A percentile compares a stretch with the other conserved stretches of the same genome.
Evolutionary conservation across 75 land plant genomes (phyloP).

Genomic region (Pinus albicaulis): DNA sequence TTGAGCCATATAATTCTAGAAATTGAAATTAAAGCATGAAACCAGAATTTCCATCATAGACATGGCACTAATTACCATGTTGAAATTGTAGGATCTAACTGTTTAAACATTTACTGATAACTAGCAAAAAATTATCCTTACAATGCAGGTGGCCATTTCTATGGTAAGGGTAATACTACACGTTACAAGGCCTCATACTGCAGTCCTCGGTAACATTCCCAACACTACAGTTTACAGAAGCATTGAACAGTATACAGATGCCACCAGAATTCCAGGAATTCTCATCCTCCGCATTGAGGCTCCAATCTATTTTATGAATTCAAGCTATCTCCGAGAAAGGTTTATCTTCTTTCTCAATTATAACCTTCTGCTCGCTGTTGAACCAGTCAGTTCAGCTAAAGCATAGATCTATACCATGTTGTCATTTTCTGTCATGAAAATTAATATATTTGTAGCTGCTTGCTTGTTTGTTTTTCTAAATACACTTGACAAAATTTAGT

Average conservation of each 20-base stretch:
- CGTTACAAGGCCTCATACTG: slow-evolving; percentile 70
- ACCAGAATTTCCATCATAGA: no score
- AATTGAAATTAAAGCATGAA: no score
- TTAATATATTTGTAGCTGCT: no score
- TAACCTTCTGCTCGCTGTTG: neutral
- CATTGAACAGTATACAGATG: slow-evolving; percentile 50
- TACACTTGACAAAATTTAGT: no score
- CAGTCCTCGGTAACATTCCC: slow-evolving; percentile 73
- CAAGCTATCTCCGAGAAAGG: slow-evolving; percentile 67
- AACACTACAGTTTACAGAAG: slow-evolving; percentile 56
- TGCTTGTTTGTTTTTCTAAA: no score
- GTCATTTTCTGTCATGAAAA: no score
- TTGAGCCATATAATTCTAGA: no score
- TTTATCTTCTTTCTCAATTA: slow-evolving; percentile 8
- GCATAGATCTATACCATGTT: no score
- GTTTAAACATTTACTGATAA: neutral
- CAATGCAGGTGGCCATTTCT: slow-evolving; percentile 65
- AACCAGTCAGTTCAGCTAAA: no score
- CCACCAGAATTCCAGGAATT: slow-evolving; percentile 35
- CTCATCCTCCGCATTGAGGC: slow-evolving; percentile 55
- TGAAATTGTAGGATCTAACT: no score
- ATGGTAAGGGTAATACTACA: slow-evolving; percentile 57
- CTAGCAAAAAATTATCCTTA: neutral
- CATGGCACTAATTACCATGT: no score
- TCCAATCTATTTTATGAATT: slow-evolving; percentile 58